These are phyloP conservation scores for Ascosphaera apis DNA, from an alignment of 2,329 filamentous ascomycete species.

Conservation along the genomic window DNA sequence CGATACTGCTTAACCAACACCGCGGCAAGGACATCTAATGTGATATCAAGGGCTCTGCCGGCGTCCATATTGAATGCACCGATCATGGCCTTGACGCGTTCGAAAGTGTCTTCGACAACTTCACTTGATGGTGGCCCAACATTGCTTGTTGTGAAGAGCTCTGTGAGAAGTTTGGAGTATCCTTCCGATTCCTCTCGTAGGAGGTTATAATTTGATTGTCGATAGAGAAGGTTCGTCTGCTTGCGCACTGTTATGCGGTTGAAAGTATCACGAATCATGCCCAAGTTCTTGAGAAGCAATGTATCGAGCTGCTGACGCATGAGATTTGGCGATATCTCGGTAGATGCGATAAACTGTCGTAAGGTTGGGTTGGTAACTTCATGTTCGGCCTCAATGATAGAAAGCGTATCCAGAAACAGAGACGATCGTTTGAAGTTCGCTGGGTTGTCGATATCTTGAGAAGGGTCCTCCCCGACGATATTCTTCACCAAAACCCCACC, in stretches of 20 bases:
- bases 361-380: slow-evolving; percentile 37
- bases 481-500: slow-evolving; percentile 52
- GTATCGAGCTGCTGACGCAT: slow-evolving; percentile 72
- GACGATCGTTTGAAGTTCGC: slow-evolving; percentile 35
- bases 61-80: slow-evolving; percentile 95
- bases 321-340: slow-evolving; percentile 44
- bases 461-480: slow-evolving; percentile 38
- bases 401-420: slow-evolving; percentile 63
- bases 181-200: slow-evolving; percentile 89
- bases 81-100: slow-evolving; percentile 80
- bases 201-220: slow-evolving; percentile 91
- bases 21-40: slow-evolving; percentile 81
- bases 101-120: slow-evolving; percentile 64
- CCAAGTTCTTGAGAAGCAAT: slow-evolving; percentile 48
- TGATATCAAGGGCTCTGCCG: slow-evolving; percentile 80
- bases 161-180: slow-evolving; percentile 86
- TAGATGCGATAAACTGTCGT: slow-evolving; percentile 45
- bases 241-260: slow-evolving; percentile 63
- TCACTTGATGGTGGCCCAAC: slow-evolving; percentile 50
- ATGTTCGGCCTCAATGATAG: slow-evolving; percentile 52
- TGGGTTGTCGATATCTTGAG: slow-evolving; percentile 23
- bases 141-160: slow-evolving; percentile 75
- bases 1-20: slow-evolving; percentile 78
- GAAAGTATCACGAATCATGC: slow-evolving; percentile 70
- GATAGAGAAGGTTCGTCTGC: slow-evolving; percentile 79